Evolutionary conservation across 129 eudicot genomes (phyloP), one percentile per base, ranked within the genome.

Genomic region (Artemisia annua): DNA sequence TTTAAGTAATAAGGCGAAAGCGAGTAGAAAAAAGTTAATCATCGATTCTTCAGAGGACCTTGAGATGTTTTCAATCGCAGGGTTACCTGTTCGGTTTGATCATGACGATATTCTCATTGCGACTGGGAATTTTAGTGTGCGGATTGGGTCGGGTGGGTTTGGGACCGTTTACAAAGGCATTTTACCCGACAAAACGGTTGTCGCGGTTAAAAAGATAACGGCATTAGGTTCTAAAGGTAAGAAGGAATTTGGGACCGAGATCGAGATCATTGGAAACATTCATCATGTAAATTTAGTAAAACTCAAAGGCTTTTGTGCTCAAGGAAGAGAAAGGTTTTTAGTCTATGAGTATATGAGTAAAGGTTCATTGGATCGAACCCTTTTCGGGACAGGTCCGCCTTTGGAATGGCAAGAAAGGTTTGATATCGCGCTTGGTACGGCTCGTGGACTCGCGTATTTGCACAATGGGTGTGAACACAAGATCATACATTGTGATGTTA

Each of bases 321-420:
- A 89, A 60, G 87, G 84, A 58, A 78, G 85, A 24, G 86, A 89
- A 35, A 73, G 96, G 73, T 80, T 85, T n/a, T 80, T 92, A 81
- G 96, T 92, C 22, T 92, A 92, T 32, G 98, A 92, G 82, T 92
- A 89, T 39, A 92, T 92, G 98, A 89, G 75, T 72, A 85, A 91
- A 1, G 91, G 98, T 3, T 92, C 98, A 2, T 84, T 92, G 67
- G 98, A 89, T 26, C 79, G 84, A 15, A 86, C 96, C 53, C 82
- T 92, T 8, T 92, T 92, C 69, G 88, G 98, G 1, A 61, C 17
- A 35, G 98, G 95, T 5, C 95, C 96, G 0, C 89, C 86, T 11
- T 59, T 92, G 43, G 98, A 92, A 67, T 92, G 98, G 98, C 88
- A 83, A 71, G 98, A 92, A 69, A 67, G 98, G 77, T 80, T 80